Conservation (phyloP, 768 basidiomycete species). For the Mycena olivaceomarginata region DNA sequence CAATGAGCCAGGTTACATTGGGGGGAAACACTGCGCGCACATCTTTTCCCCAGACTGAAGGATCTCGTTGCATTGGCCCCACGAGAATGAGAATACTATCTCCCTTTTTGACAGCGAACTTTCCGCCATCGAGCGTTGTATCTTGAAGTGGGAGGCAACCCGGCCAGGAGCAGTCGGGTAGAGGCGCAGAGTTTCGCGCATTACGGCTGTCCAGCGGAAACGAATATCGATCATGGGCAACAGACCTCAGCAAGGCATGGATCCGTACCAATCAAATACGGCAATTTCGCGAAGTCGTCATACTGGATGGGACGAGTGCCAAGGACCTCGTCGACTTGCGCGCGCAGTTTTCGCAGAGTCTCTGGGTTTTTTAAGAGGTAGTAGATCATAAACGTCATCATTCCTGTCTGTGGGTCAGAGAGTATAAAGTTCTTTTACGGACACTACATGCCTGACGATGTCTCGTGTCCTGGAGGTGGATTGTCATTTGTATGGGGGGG, state of each 20-base stretch:
- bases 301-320: constrained; percentile 60
- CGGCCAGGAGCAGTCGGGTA: constrained; percentile 60
- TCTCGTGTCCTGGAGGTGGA: constrained; percentile 48
- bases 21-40: constrained; percentile 50
- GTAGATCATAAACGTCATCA: constrained; percentile 65
- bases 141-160: constrained; percentile 57
- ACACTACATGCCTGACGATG: constrained; percentile 47
- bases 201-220: constrained; percentile 50
- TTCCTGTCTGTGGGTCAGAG: background rate
- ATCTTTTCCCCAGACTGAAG: constrained; percentile 68
- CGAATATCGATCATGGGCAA: no score
- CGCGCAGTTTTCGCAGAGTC: constrained; percentile 65
- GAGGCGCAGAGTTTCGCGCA: constrained; percentile 61
- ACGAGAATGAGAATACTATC: constrained; percentile 50
- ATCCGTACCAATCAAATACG: constrained; percentile 61
- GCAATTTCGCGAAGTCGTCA: constrained; percentile 63
- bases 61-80: constrained; percentile 58
- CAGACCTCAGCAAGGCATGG: no score
- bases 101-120: constrained; percentile 60
- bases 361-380: constrained; percentile 65
- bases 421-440: no score
- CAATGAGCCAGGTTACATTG: background rate
- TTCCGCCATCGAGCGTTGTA: constrained; percentile 59
- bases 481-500: background rate
- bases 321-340: constrained; percentile 67